phyloP scores from a whole-genome alignment of 2,329 filamentous ascomycete species.

The Cladophialophora bantiana region DNA sequence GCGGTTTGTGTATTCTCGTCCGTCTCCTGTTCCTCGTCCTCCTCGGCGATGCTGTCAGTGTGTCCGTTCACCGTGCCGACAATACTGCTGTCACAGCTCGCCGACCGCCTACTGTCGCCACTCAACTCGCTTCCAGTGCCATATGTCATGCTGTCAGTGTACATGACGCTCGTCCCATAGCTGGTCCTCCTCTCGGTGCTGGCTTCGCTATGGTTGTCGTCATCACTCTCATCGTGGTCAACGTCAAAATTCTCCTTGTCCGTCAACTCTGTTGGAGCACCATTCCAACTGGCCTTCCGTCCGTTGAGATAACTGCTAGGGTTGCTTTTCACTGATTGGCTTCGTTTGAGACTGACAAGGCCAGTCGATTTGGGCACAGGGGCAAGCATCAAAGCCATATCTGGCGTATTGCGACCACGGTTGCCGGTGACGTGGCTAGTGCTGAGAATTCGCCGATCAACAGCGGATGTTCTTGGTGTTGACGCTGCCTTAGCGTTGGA shows the following conservation, averaged over 20 bases:
- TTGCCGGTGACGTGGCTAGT: constrained; percentile 89
- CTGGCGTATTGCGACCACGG: constrained; percentile 54
- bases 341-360: constrained; percentile 71
- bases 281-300: constrained; percentile 75
- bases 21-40: constrained; percentile 43
- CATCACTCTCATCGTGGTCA: constrained; percentile 52
- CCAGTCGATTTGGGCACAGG: constrained; percentile 45
- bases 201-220: constrained; percentile 58
- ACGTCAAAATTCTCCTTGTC: constrained; percentile 73
- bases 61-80: constrained; percentile 45
- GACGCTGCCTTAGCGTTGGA: constrained; percentile 51
- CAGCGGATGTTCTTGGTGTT: constrained; percentile 51
- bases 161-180: constrained; percentile 44
- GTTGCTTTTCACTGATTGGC: constrained; percentile 76
- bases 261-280: constrained; percentile 46
- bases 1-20: constrained; percentile 33
- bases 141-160: constrained; percentile 52
- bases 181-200: constrained; percentile 56
- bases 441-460: constrained; percentile 82
- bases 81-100: constrained; percentile 51
- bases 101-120: constrained; percentile 41
- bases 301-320: constrained; percentile 55
- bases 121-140: constrained; percentile 51
- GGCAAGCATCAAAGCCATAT: constrained; percentile 43
- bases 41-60: constrained; percentile 40